These are phyloP conservation scores for Glutinoglossum americanum DNA, from an alignment of 495 filamentous ascomycete genomes.

Conservation along the genomic window DNA sequence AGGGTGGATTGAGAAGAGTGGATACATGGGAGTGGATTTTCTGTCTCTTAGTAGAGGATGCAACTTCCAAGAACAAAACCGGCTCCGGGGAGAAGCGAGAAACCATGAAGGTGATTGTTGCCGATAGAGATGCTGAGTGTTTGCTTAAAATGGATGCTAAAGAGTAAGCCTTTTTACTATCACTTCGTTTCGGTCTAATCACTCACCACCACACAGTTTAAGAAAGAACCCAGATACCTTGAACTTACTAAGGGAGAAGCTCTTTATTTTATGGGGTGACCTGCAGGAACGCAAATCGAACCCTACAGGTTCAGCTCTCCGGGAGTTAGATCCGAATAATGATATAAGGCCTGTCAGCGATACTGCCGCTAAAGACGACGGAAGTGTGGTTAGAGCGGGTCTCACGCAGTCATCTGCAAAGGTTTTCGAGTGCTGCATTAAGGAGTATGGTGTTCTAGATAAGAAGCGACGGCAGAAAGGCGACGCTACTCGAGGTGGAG, in stretches of 20 bases:
- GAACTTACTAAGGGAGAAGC: constrained; percentile 36
- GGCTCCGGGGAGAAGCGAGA: constrained; percentile 7
- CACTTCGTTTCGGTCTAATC: background rate
- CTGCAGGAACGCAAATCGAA: constrained; percentile 43
- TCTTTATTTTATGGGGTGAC: constrained; percentile 72
- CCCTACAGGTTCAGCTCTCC: background rate
- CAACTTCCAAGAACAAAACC: constrained; percentile 5
- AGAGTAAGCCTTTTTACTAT: constrained; percentile 29
- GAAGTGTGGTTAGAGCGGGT: background rate
- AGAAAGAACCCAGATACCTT: constrained; percentile 25
- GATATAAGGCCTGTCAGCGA: background rate
- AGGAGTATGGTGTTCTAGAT: constrained; percentile 33
- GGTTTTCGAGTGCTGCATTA: constrained; percentile 38
- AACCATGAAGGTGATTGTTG: constrained; percentile 42
- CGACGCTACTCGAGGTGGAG: background rate
- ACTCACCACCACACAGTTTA: constrained; percentile 24
- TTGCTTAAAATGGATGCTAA: constrained; percentile 43
- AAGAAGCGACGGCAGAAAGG: constrained; percentile 2
- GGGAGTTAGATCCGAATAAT: background rate
- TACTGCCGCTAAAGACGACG: background rate
- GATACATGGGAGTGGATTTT: constrained; percentile 63
- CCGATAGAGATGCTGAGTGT: constrained; percentile 38
- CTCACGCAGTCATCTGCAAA: constrained; percentile 12
- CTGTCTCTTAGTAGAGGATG: constrained; percentile 46
- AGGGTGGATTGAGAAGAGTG: constrained; percentile 1